Evolutionary conservation across 495 filamentous ascomycete genomes (phyloP).

Genomic region (Xylaria curta): DNA sequence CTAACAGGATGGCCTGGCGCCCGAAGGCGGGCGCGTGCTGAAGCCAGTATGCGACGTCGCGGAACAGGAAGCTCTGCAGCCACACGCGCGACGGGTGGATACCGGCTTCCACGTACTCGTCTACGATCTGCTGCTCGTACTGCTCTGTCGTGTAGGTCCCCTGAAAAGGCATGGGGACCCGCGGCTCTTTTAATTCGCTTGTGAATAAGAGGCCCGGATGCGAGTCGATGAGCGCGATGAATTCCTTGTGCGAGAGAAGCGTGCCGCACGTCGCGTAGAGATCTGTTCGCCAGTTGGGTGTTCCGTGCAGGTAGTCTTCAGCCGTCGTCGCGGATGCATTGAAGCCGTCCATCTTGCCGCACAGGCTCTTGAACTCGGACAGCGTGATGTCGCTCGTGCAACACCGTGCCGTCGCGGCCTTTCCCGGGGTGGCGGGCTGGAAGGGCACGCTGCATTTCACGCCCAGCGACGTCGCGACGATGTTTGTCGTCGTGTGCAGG

Average conservation of each 20-base stretch:
- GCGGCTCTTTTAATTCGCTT: slow-evolving; percentile 65
- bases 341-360: slow-evolving; percentile 67
- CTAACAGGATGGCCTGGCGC: slow-evolving; percentile 64
- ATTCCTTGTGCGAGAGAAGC: slow-evolving; percentile 58
- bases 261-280: slow-evolving; percentile 64
- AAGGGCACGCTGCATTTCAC: slow-evolving; percentile 68
- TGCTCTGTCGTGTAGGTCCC: slow-evolving; percentile 62
- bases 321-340: slow-evolving; percentile 60
- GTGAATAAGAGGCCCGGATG: slow-evolving; percentile 60
- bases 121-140: slow-evolving; percentile 65
- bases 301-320: slow-evolving; percentile 58
- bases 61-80: slow-evolving; percentile 64
- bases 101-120: slow-evolving; percentile 58
- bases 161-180: slow-evolving; percentile 67
- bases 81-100: slow-evolving; percentile 64
- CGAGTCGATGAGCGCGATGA: slow-evolving; percentile 59
- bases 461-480: slow-evolving; percentile 62
- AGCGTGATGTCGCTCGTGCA: slow-evolving; percentile 69
- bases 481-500: slow-evolving; percentile 68
- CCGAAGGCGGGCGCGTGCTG: slow-evolving; percentile 61
- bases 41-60: slow-evolving; percentile 68
- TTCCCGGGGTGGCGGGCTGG: slow-evolving; percentile 50
- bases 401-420: slow-evolving; percentile 58
- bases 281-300: slow-evolving; percentile 62
- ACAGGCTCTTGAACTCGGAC: slow-evolving; percentile 64